Percentiles rank a stretch among this genome's conserved stretches.
Evolutionary conservation across 2,329 filamentous ascomycete genomes (phyloP).

Genomic region (Calonectria ilicicola): DNA sequence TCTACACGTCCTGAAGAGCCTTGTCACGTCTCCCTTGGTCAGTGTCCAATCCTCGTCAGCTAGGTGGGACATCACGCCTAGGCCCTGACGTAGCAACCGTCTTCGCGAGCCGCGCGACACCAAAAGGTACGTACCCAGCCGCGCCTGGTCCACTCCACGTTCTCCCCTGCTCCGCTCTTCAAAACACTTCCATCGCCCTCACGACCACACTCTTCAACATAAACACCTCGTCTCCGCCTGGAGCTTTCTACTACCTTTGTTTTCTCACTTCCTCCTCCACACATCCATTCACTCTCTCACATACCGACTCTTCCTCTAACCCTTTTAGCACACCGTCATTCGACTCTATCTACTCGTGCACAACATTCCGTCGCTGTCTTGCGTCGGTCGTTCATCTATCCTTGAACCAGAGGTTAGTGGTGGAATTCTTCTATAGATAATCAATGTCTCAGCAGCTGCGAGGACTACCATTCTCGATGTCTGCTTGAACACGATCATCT

Average conservation of each 20-base stretch:
- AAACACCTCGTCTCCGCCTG: conserved; percentile 48
- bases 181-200: conserved; percentile 53
- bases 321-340: conserved; percentile 34
- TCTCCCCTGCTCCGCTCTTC: conserved; percentile 49
- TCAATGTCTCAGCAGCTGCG: conserved; percentile 46
- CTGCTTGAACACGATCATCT: conserved; percentile 21
- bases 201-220: conserved; percentile 47
- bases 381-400: conserved; percentile 47
- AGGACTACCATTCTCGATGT: conserved; percentile 20
- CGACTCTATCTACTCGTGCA: conserved; percentile 42
- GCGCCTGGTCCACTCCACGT: conserved; percentile 45
- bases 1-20: conserved; percentile 36
- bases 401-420: conserved; percentile 50
- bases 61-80: conserved; percentile 44
- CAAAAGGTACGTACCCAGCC: conserved; percentile 48
- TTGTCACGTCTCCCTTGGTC: conserved; percentile 33
- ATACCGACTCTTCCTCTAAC: conserved; percentile 41
- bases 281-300: conserved; percentile 32
- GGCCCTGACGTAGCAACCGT: conserved; percentile 48
- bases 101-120: conserved; percentile 45
- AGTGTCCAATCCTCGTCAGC: conserved; percentile 39
- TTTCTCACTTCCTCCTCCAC: conserved; percentile 40
- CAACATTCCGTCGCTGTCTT: conserved; percentile 53
- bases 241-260: conserved; percentile 39
- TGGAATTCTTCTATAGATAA: conserved; percentile 43